Conservation (phyloP, 106 monocot genomes). For the Dioscorea alata region DNA sequence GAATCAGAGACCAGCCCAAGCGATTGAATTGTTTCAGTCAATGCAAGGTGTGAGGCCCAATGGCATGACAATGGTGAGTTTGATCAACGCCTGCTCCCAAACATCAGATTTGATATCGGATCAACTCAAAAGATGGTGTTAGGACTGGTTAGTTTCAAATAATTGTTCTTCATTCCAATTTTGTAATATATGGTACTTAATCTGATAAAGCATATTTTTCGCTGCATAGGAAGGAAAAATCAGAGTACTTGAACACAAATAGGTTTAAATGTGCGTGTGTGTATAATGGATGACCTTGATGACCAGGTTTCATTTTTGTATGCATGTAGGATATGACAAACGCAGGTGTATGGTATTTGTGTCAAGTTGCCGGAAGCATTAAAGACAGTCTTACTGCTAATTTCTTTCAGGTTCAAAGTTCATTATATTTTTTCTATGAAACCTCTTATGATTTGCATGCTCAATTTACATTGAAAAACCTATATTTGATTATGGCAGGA, state of each 20-base stretch:
- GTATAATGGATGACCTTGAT: no score
- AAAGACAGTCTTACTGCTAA: conserved; percentile 65
- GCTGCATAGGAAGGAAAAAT: conserved; percentile 70
- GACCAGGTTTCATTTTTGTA: neutral
- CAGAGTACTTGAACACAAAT: conserved; percentile 70
- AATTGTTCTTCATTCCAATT: no score
- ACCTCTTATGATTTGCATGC: neutral
- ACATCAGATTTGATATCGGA: conserved; percentile 75
- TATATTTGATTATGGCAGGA: conserved; percentile 30
- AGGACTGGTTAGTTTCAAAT: conserved; percentile 45
- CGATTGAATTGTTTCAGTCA: no score
- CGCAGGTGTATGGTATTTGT: conserved; percentile 73
- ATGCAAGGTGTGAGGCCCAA: no score
- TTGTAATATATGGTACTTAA: no score
- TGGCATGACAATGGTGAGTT: no score
- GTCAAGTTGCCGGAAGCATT: conserved; percentile 71
- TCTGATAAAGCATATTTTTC: conserved; percentile 6
- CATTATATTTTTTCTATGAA: neutral
- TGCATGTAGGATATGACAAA: conserved; percentile 53
- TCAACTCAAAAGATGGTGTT: conserved; percentile 62
- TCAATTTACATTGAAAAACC: no score
- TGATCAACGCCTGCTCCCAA: no score
- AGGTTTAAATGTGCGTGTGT: no score
- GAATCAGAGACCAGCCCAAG: no score
- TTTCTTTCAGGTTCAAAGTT: conserved; percentile 50